Percentiles rank a stretch among this genome's conserved stretches.
phyloP scores from a whole-genome alignment of 106 monocot genomes.

The Platanthera zijinensis region DNA sequence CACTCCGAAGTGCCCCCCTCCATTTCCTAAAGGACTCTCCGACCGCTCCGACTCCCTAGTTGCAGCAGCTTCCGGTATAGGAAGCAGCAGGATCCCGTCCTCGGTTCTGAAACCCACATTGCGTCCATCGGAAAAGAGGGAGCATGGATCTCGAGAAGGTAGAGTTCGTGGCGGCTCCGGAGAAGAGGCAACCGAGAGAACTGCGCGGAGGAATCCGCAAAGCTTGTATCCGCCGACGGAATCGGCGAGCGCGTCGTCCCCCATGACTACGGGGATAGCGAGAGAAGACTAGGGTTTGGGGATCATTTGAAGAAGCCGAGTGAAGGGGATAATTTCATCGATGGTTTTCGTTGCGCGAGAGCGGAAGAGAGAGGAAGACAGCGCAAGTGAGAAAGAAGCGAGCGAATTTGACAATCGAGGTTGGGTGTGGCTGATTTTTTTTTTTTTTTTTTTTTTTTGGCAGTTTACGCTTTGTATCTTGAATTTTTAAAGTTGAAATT shows the following conservation, averaged over 20 bases:
- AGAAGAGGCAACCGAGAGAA: conserved; percentile 25
- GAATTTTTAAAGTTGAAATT: too few relatives aligned
- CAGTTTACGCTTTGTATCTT: too few relatives aligned
- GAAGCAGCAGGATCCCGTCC: conserved; percentile 21
- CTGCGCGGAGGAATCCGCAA: conserved; percentile 52
- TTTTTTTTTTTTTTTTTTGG: too few relatives aligned
- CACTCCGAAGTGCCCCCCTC: background rate
- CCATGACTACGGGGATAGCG: background rate
- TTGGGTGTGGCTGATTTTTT: too few relatives aligned
- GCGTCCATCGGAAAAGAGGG: conserved; percentile 21
- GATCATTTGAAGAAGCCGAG: background rate
- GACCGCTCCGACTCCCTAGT: background rate
- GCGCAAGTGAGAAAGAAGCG: too few relatives aligned
- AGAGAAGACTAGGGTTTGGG: background rate
- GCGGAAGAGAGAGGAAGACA: too few relatives aligned
- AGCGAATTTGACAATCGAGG: too few relatives aligned
- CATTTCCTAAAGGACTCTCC: background rate
- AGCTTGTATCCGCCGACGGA: conserved; percentile 36
- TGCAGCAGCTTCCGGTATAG: conserved; percentile 5
- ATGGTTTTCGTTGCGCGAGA: too few relatives aligned
- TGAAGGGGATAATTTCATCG: too few relatives aligned
- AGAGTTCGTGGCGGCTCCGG: background rate
- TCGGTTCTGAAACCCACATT: conserved; percentile 34
- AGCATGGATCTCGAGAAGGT: conserved; percentile 28
- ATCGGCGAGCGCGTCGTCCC: conserved; percentile 7